Percentiles rank a stretch among this genome's conserved stretches.
phyloP scores from a whole-genome alignment of 140 eudicot species.

The Cichorium intybus region DNA sequence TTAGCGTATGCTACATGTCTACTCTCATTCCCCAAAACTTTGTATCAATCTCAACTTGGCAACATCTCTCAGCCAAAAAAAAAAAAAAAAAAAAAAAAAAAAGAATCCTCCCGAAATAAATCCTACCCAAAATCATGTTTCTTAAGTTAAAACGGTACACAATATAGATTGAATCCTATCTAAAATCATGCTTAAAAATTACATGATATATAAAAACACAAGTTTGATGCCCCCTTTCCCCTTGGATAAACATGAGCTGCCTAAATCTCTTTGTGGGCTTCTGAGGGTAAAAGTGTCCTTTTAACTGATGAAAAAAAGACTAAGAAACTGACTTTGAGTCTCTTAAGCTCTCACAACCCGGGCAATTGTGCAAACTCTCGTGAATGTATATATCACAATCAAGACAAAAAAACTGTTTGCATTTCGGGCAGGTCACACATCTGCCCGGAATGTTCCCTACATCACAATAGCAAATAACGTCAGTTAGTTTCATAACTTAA shows the following conservation, averaged over 20 bases:
- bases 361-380: constrained; percentile 97
- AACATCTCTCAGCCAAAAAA: too few relatives aligned
- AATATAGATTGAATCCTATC: constrained; percentile 19
- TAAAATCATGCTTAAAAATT: constrained; percentile 24
- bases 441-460: constrained; percentile 70
- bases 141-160: neutral
- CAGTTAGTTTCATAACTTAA: neutral
- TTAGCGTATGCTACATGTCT: too few relatives aligned
- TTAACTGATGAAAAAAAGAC: constrained; percentile 3
- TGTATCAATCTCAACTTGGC: too few relatives aligned
- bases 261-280: neutral
- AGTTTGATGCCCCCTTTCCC: neutral
- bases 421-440: constrained; percentile 83
- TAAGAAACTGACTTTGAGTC: constrained; percentile 41
- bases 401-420: constrained; percentile 83
- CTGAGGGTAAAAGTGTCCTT: neutral
- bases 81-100: neutral
- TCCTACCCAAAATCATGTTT: neutral
- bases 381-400: constrained; percentile 97
- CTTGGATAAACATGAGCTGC: neutral
- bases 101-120: neutral
- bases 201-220: constrained; percentile 12
- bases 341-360: constrained; percentile 87
- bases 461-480: constrained; percentile 3
- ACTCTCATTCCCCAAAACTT: too few relatives aligned